Percentiles rank a stretch among this genome's conserved stretches.
Evolutionary conservation across 371 early-diverging fungal species (phyloP).

Genomic region (Rhizopus microsporus): DNA sequence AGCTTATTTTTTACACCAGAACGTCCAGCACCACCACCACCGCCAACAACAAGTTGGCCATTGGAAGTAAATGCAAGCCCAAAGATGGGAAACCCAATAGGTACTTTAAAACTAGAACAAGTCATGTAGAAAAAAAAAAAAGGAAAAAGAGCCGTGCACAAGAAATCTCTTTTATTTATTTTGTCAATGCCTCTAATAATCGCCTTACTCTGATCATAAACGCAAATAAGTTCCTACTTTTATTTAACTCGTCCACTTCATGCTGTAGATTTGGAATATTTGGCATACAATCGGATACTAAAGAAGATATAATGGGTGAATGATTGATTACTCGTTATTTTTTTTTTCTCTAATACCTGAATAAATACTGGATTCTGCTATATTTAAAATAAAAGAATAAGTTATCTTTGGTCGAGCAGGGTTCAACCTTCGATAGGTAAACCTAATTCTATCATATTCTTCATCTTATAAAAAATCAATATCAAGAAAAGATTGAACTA

Average conservation of each 20-base stretch:
- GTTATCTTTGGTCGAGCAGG: not conserved
- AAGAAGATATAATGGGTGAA: not conserved
- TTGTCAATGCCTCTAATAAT: not conserved
- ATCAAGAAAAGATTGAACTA: not conserved
- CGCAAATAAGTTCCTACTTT: slow-evolving; percentile 5
- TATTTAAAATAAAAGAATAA: not conserved
- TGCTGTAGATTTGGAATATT: not conserved
- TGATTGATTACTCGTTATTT: not conserved
- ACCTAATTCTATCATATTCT: not conserved
- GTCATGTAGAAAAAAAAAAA: slow-evolving; percentile 10
- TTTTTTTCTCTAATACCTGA: not conserved
- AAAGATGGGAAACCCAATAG: slow-evolving; percentile 65
- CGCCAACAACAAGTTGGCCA: slow-evolving; percentile 64
- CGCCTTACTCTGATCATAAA: slow-evolving; percentile 5
- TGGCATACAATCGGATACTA: slow-evolving; percentile 8
- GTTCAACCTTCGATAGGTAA: not conserved
- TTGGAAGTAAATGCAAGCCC: slow-evolving; percentile 60
- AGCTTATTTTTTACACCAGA: slow-evolving; percentile 74
- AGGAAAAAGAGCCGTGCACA: slow-evolving; percentile 1
- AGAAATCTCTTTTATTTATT: not conserved
- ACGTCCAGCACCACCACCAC: slow-evolving; percentile 72
- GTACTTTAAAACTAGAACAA: slow-evolving; percentile 44
- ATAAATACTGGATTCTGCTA: slow-evolving; percentile 1
- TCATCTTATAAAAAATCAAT: not conserved
- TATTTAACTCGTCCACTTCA: slow-evolving; percentile 2